Percentiles rank a stretch among this genome's conserved stretches.
Conservation (phyloP, 495 filamentous ascomycete genomes). For the Podospora bellae-mahoneyi region DNA sequence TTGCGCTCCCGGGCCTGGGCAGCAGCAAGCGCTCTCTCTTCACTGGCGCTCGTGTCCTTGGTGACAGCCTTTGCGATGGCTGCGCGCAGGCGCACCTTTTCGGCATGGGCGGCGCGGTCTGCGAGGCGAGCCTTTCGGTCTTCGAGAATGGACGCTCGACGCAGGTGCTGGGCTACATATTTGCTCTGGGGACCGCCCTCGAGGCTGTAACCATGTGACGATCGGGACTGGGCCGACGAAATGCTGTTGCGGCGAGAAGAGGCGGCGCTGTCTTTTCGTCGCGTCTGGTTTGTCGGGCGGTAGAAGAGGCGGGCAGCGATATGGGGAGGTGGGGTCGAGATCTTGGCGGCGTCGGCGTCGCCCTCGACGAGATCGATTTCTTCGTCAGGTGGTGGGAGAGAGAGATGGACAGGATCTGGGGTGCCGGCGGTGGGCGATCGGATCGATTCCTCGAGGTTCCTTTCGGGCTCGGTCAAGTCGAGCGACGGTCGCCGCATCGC, state of each 20-base stretch:
- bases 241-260: constrained; percentile 88
- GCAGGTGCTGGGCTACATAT: constrained; percentile 83
- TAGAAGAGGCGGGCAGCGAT: constrained; percentile 81
- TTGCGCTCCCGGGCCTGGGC: constrained; percentile 87
- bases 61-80: constrained; percentile 78
- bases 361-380: constrained; percentile 29
- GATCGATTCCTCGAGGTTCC: constrained; percentile 45
- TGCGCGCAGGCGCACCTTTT: constrained; percentile 90
- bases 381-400: constrained; percentile 38
- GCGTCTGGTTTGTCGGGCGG: constrained; percentile 59
- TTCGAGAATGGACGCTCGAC: constrained; percentile 87
- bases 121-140: constrained; percentile 89
- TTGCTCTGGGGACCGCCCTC: constrained; percentile 66
- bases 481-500: constrained; percentile 44
- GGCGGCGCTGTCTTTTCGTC: constrained; percentile 76
- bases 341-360: constrained; percentile 32
- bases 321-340: constrained; percentile 69
- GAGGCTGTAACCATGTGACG: constrained; percentile 58
- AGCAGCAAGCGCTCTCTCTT: constrained; percentile 85
- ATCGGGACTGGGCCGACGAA: constrained; percentile 75
- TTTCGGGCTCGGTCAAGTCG: constrained; percentile 43
- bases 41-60: constrained; percentile 57
- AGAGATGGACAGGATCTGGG: constrained; percentile 32
- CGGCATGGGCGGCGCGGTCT: constrained; percentile 89
- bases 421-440: constrained; percentile 35